A percentile compares a stretch with the other conserved stretches of the same genome.
phyloP scores from a whole-genome alignment of 495 filamentous ascomycete species.

The Aspergillus bridgeri region DNA sequence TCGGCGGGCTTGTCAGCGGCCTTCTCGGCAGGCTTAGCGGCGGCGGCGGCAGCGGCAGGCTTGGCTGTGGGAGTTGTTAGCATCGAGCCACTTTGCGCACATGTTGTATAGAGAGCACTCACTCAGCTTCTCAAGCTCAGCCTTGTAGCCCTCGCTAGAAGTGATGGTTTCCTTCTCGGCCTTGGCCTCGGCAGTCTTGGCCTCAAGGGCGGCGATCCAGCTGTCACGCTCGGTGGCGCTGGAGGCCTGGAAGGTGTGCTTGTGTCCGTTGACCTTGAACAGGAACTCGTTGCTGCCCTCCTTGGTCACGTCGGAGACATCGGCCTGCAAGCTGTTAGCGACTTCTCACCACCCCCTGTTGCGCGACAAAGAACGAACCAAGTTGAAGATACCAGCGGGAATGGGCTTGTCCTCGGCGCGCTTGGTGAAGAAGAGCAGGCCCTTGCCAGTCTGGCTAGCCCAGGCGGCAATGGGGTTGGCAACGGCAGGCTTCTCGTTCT shows the following conservation, averaged over 20 bases:
- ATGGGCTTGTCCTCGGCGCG: slow-evolving; percentile 73
- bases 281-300: slow-evolving; percentile 74
- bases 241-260: slow-evolving; percentile 83
- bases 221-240: slow-evolving; percentile 76
- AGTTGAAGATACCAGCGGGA: slow-evolving; percentile 77
- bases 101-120: slow-evolving; percentile 12
- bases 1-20: slow-evolving; percentile 38
- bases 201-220: slow-evolving; percentile 78
- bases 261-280: slow-evolving; percentile 78
- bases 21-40: slow-evolving; percentile 49
- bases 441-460: slow-evolving; percentile 91
- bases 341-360: slow-evolving; percentile 5
- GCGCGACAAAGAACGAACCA: slow-evolving; percentile 53
- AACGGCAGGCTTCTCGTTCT: slow-evolving; percentile 76
- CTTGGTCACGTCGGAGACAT: slow-evolving; percentile 73
- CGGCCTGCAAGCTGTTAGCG: slow-evolving; percentile 54
- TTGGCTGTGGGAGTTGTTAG: slow-evolving; percentile 37
- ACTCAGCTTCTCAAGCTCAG: slow-evolving; percentile 66
- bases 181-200: slow-evolving; percentile 75
- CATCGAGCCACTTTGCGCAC: neutral
- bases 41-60: slow-evolving; percentile 43
- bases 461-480: slow-evolving; percentile 80
- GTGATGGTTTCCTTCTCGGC: slow-evolving; percentile 63
- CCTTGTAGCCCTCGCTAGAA: slow-evolving; percentile 75
- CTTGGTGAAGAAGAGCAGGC: slow-evolving; percentile 91